phyloP scores from a whole-genome alignment of 179 eudicot species.

The Sideroxylon spinosum region DNA sequence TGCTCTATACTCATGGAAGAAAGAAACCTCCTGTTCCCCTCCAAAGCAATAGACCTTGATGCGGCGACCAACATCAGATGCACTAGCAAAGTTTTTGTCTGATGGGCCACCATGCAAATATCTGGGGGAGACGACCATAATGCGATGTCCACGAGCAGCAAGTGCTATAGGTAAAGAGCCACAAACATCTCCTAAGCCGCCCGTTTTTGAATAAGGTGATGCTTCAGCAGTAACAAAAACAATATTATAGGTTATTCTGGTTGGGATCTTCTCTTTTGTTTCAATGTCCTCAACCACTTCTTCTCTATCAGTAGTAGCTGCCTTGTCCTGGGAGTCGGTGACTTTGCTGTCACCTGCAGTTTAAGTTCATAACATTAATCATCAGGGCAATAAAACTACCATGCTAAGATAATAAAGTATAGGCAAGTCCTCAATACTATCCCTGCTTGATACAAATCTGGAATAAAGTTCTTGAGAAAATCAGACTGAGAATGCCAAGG shows the following conservation, averaged over 20 bases:
- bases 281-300: slow-evolving; percentile 34
- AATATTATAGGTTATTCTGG: slow-evolving; percentile 44
- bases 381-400: not conserved
- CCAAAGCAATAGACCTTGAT: slow-evolving; percentile 73
- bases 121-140: slow-evolving; percentile 91
- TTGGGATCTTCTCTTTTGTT: slow-evolving; percentile 31
- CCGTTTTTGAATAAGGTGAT: slow-evolving; percentile 96
- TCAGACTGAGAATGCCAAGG: not conserved
- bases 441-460: not conserved
- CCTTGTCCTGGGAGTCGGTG: slow-evolving; percentile 26
- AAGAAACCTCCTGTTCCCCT: slow-evolving; percentile 78
- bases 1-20: slow-evolving; percentile 77
- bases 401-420: not conserved
- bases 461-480: not conserved
- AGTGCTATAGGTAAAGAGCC: slow-evolving; percentile 91
- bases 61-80: slow-evolving; percentile 49
- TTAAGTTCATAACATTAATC: slow-evolving; percentile 19
- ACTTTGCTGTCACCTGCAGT: slow-evolving; percentile 36
- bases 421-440: not conserved
- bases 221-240: slow-evolving; percentile 82
- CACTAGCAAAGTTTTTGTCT: slow-evolving; percentile 57
- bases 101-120: slow-evolving; percentile 74
- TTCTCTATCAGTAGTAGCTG: slow-evolving; percentile 25
- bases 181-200: slow-evolving; percentile 98
- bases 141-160: slow-evolving; percentile 93